These are phyloP conservation scores for Zasmidium angulare DNA, from an alignment of 2,329 filamentous ascomycete genomes.

Conservation along the genomic window DNA sequence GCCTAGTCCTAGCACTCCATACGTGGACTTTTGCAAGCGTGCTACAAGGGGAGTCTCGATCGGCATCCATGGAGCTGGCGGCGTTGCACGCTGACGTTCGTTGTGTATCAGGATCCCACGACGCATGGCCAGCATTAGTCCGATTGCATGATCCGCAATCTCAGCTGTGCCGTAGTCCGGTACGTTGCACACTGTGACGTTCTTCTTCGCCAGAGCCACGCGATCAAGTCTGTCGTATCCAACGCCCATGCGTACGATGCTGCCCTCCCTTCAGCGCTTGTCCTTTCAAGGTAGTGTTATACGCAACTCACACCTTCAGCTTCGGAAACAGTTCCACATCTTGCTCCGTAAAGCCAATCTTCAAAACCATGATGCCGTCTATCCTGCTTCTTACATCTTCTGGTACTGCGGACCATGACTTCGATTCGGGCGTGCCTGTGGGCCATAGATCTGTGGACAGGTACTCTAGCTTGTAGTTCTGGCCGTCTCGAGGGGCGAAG, in stretches of 20 bases:
- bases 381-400: constrained; percentile 28
- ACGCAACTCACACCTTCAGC: constrained; percentile 31
- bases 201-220: constrained; percentile 24
- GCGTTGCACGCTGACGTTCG: constrained; percentile 30
- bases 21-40: constrained; percentile 27
- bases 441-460: constrained; percentile 26
- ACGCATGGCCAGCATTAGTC: constrained; percentile 29
- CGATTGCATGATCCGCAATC: constrained; percentile 34
- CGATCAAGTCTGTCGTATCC: constrained; percentile 35
- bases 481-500: constrained; percentile 26
- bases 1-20: constrained; percentile 32
- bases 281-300: background rate
- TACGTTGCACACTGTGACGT: constrained; percentile 32
- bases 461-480: constrained; percentile 29
- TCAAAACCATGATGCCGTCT: constrained; percentile 32
- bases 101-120: constrained; percentile 33
- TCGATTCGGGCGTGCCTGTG: constrained; percentile 20
- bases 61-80: constrained; percentile 32
- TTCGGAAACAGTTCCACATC: constrained; percentile 31
- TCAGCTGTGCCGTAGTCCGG: constrained; percentile 36
- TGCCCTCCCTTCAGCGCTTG: constrained; percentile 9
- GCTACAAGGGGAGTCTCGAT: constrained; percentile 31
- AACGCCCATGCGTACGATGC: constrained; percentile 35
- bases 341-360: constrained; percentile 29
- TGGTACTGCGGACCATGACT: constrained; percentile 31